Evolutionary conservation across 1,139 yeast genomes (phyloP), one percentile per base, ranked within the genome.

Genomic region (Wickerhamomyces sp.): DNA sequence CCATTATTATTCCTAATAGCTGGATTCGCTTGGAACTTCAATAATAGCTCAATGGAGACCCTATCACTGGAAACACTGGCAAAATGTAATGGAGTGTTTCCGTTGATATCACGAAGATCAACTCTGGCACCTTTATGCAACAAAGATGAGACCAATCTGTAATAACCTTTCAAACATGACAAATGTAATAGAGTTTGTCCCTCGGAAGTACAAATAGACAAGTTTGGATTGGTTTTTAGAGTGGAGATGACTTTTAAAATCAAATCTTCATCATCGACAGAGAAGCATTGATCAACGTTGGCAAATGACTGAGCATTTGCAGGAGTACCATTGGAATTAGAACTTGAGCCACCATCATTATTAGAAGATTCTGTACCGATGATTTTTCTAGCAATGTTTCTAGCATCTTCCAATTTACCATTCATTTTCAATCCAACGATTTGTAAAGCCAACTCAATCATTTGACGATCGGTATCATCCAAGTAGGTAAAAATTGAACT

Each of bases 361-460:
- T 30, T 26, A n/a, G 32, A 21, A 6, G 44, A 55, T 35, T 58
- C 66, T 26, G 76, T 75, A 8, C 86, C 87, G 33, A 86, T 89
- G 46, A 87, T 86, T 51, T 94, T 68, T 60, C 79, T 81, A 2
- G 96, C 96, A 52, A 87, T 84, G 54, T 85, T 86, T 49, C 84
- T 76, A 1, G 96, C 96, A 61, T 88, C 96, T 54, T 89, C 96
- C 40, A 88, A 66, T 51, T 81, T 84, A 41, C 96, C 96, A 55
- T 87, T 87, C 95, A 88, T 86, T 62, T 88, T 88, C 60, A 87
- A 68, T 2, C 96, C 97, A 22, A 89, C 95, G 47, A 89, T 89
- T 55, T 89, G 96, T 47, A 89, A 67, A 1, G 97, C 96, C 46
- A 89, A 66, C 58, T 89, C 96, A 55, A 89, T 85, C 53, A 89